Base-by-base conservation (phyloP, 768 basidiomycete genomes). In the Collybiopsis confluens region DNA sequence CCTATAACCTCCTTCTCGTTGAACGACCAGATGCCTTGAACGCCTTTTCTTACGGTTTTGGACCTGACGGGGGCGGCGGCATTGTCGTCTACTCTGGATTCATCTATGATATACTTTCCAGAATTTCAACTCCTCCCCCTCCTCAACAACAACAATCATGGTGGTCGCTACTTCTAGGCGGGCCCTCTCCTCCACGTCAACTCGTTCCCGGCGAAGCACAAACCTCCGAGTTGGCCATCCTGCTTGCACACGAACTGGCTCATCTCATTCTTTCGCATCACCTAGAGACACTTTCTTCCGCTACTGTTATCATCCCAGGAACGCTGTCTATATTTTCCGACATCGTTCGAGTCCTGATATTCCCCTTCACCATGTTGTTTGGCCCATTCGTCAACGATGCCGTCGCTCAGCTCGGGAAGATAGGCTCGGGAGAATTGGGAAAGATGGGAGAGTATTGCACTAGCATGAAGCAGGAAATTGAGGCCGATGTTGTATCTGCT, bases 371-470 rank as follows among this genome's bases (percentile, higher is more conserved):
- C 3, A 92, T 90, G 87, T 62, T 94, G 8, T 84, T 98, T 53
- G 95, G 96, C 0, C 96, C 96, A 1, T 97, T 98, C 65, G 83
- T 98, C 55, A 95, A 96, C 63, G 96, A 99, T 61, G 94, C 92
- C 2, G 79, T 98, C 23, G 91, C 86, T 0, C 83, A 89, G 48
- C 61, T 93, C 50, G 86, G 91, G 23, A 86, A 85, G 64, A 78
- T 88, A 1, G 86, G 90, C 2, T 83, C 86, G 10, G 83, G 84
- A 2, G 87, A 95, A 63, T 74, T 95, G 36, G 73, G 76, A 45
- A 87, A 84, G 65, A 69, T 87, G 2, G 82, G 83, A 23, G 85
- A 88, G 60, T 77, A 81, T 48, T 95, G 92, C 64, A 91, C 86
- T 43, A 90, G 82, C 55, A 73, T 84, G 54, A 81, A 79, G 42